Evolutionary conservation across 441 rosid genomes (phyloP), one percentile per base, ranked within the genome.

Genomic region (Arabidopsis lyrata): DNA sequence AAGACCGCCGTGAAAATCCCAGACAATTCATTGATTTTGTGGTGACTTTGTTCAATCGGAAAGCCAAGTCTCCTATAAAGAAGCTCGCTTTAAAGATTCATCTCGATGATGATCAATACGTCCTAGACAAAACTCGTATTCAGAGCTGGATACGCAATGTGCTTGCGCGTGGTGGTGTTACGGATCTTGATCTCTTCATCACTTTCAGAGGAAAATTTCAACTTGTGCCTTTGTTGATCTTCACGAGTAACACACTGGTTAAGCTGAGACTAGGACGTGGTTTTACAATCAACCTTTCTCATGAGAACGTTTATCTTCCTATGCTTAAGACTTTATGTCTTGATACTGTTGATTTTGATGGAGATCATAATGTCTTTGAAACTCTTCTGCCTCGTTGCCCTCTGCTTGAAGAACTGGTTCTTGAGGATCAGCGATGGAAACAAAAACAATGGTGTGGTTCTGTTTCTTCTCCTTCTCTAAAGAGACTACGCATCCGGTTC

Each of bases 141-240:
- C 22, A 36, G n/a, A 9, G 13, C 16, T 66, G 70, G 70, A 66
- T 66, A 2, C 8, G 35, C 24, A 52, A 20, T 14, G 59, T 38
- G n/a, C 36, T 66, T 66, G 22, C 24, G 22, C 70, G 59, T 20
- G 70, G 70, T 22, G 70, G 70, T 36, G 49, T 52, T 9, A n/a
- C n/a, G 22, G 70, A 50, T 35, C 60, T 66, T 52, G 60, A 66
- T 36, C 24, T 63, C 16, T 32, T 16, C 15, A 6, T 63, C 29
- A 10, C 7, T 47, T 63, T 5, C 68, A 18, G 0, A 16, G 44
- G 56, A 7, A 15, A 65, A 13, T 20, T 10, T 52, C 6, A 8
- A 20, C 47, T 32, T 7, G 8, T 36, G 59, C 60, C 70, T 22
- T 66, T 7, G 35, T 50, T 52, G 70, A 36, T 50, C 35, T 50